Conservation (phyloP, 2,329 filamentous ascomycete genomes). For the Aspergillus sp. region DNA sequence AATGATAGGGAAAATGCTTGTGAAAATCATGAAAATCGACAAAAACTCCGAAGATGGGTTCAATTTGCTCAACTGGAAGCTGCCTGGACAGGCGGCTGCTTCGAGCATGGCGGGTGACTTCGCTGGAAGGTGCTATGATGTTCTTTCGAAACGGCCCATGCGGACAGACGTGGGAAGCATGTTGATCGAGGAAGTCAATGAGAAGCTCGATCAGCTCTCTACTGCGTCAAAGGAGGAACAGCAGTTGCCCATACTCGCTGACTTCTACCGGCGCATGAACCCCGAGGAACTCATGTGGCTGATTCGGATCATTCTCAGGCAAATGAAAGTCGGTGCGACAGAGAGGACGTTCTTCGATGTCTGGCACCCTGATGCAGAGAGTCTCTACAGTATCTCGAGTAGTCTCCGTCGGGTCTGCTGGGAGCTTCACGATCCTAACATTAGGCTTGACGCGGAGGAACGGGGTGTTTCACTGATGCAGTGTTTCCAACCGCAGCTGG, state of each 20-base stretch:
- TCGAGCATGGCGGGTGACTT: slow-evolving; percentile 84
- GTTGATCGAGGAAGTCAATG: slow-evolving; percentile 88
- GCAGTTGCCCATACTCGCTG: slow-evolving; percentile 77
- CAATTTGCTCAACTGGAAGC: slow-evolving; percentile 87
- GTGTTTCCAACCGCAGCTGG: slow-evolving; percentile 94
- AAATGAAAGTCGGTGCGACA: slow-evolving; percentile 75
- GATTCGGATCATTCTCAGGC: slow-evolving; percentile 87
- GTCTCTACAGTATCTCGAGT: slow-evolving; percentile 85
- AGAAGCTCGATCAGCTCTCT: slow-evolving; percentile 77
- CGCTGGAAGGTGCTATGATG: slow-evolving; percentile 83
- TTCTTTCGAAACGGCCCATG: slow-evolving; percentile 82
- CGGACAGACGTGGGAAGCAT: slow-evolving; percentile 74
- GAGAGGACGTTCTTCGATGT: slow-evolving; percentile 86
- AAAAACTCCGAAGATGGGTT: slow-evolving; percentile 87
- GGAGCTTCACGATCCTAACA: slow-evolving; percentile 77
- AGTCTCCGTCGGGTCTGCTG: slow-evolving; percentile 90
- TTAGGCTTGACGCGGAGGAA: slow-evolving; percentile 75
- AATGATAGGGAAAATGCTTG: slow-evolving; percentile 84
- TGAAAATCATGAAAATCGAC: slow-evolving; percentile 90
- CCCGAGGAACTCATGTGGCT: slow-evolving; percentile 93
- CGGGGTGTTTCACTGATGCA: slow-evolving; percentile 82
- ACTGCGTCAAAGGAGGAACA: slow-evolving; percentile 78
- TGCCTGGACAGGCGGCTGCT: slow-evolving; percentile 71
- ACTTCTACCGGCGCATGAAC: slow-evolving; percentile 90
- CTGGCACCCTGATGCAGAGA: slow-evolving; percentile 79